These are phyloP conservation scores for Symbiodinium natans DNA, from an alignment of 73 alveolate species.

Conservation along the genomic window DNA sequence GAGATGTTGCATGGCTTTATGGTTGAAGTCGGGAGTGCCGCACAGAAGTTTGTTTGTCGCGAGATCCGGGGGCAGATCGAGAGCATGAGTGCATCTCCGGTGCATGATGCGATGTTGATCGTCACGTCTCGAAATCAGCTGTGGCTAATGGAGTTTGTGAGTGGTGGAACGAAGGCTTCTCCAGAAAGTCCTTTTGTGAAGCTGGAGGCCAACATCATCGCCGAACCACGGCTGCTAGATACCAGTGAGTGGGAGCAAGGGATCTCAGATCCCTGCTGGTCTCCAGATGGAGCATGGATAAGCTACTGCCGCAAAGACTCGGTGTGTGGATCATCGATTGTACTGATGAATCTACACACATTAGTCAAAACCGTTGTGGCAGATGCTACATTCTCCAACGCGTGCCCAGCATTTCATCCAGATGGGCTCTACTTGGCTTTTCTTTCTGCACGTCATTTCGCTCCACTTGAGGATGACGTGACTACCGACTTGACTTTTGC, in stretches of 20 bases:
- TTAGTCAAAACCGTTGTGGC: not conserved
- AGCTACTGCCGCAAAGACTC: not conserved
- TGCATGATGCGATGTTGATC: not conserved
- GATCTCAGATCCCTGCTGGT: conserved; percentile 21
- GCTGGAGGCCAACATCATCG: not conserved
- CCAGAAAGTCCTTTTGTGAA: not conserved
- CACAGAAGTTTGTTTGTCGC: not conserved
- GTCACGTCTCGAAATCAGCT: not conserved
- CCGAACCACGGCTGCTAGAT: not conserved
- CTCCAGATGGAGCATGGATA: conserved; percentile 26
- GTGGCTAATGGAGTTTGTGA: not conserved
- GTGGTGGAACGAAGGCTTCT: not conserved
- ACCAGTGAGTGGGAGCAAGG: conserved; percentile 10
- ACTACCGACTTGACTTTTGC: not conserved
- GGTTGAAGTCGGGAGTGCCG: not conserved
- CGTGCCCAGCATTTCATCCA: conserved; percentile 6
- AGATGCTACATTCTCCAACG: conserved; percentile 1
- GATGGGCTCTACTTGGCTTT: conserved; percentile 22
- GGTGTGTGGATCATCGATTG: not conserved
- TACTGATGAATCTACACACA: not conserved
- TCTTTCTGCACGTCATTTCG: not conserved
- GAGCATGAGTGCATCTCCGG: conserved; percentile 18
- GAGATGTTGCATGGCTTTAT: not conserved
- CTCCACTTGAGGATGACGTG: conserved; percentile 9
- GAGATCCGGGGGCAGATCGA: not conserved